These are phyloP conservation scores for Eucalyptus melliodora DNA, from an alignment of 345 rosid genomes.

Conservation along the genomic window DNA sequence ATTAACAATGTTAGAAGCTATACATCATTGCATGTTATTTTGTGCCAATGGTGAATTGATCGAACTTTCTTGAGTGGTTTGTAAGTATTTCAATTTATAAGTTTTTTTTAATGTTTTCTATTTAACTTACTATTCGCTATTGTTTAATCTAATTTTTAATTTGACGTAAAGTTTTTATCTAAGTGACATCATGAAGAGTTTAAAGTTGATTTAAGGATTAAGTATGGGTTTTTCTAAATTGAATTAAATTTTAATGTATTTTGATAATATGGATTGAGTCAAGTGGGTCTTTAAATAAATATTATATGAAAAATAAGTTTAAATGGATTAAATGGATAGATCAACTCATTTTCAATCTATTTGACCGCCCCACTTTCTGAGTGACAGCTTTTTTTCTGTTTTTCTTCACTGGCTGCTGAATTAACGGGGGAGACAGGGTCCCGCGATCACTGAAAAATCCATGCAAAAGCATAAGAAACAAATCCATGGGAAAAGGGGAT, in stretches of 20 bases:
- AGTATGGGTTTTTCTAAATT: no score
- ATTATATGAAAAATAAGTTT: no score
- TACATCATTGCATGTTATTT: neutral
- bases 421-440: neutral
- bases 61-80: neutral
- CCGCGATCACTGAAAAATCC: neutral
- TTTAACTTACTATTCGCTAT: no score
- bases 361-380: neutral
- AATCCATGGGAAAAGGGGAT: neutral
- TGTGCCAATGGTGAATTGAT: neutral
- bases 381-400: neutral
- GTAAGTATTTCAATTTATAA: no score
- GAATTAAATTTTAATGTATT: neutral
- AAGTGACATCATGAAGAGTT: neutral
- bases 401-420: neutral
- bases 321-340: no score
- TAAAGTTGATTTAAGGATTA: neutral
- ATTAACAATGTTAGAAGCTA: neutral
- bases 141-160: no score
- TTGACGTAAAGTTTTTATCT: neutral
- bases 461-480: neutral
- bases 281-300: no score
- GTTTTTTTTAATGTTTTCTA: no score
- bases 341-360: neutral
- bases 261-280: neutral